Evolutionary conservation across 2,329 filamentous ascomycete species (phyloP).

Genomic region (Aspergillus jensenii): DNA sequence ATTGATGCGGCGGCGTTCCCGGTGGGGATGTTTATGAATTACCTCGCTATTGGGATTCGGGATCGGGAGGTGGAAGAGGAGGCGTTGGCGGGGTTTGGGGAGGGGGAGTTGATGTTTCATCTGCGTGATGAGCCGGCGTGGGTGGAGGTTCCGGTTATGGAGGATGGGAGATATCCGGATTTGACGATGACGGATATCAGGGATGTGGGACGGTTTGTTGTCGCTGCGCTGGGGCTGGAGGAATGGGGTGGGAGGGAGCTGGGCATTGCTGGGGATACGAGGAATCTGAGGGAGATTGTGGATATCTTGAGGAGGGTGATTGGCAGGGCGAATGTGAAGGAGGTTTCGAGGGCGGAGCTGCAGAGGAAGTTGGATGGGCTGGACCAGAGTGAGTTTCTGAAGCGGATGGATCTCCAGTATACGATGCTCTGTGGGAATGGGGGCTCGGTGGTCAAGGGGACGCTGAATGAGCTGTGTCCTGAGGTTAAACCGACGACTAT

Average conservation of each 20-base stretch:
- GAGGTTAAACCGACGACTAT: background rate
- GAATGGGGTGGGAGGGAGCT: conserved; percentile 28
- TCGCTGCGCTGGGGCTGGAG: conserved; percentile 29
- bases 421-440: conserved; percentile 11
- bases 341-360: background rate
- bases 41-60: conserved; percentile 28
- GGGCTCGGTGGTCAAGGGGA: conserved; percentile 1
- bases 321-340: conserved; percentile 7
- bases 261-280: conserved; percentile 32
- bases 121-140: conserved; percentile 21
- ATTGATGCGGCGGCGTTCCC: conserved; percentile 34
- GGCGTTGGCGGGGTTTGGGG: conserved; percentile 5
- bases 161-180: conserved; percentile 22
- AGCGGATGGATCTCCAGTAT: conserved; percentile 10
- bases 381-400: background rate
- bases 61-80: background rate
- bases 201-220: conserved; percentile 32
- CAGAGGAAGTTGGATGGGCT: background rate
- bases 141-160: conserved; percentile 26
- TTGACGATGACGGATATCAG: conserved; percentile 33
- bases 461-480: conserved; percentile 4
- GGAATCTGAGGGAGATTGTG: conserved; percentile 26
- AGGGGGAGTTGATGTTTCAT: conserved; percentile 14
- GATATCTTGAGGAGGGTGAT: conserved; percentile 22
- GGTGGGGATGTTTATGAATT: conserved; percentile 38